Evolutionary conservation across 2,329 filamentous ascomycete genomes (phyloP).

Genomic region (Amauroascus niger): DNA sequence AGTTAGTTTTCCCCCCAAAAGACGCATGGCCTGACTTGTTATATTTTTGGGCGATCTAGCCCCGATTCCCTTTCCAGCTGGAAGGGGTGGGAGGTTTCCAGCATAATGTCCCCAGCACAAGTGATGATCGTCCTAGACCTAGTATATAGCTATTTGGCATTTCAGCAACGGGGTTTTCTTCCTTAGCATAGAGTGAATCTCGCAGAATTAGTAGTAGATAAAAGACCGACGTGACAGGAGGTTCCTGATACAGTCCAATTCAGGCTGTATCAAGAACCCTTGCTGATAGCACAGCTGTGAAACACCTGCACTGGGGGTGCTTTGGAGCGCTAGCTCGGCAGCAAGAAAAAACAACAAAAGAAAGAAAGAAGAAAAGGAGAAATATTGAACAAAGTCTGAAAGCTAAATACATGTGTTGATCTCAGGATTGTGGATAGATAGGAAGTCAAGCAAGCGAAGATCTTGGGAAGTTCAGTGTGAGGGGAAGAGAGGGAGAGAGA

Average conservation of each 20-base stretch:
- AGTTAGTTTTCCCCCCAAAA: not conserved
- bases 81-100: too few species aligned
- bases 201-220: too few species aligned
- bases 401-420: too few species aligned
- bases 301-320: too few species aligned
- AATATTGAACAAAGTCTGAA: not conserved
- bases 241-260: not conserved
- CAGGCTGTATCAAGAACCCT: not conserved
- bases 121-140: not conserved
- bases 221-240: not conserved
- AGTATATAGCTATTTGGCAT: not conserved
- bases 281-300: too few species aligned
- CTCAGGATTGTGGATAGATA: not conserved
- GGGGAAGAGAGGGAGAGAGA: not conserved
- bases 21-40: slow-evolving; percentile 3
- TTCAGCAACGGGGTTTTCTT: not conserved
- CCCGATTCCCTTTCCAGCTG: not conserved
- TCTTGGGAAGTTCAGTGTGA: not conserved
- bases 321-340: not conserved
- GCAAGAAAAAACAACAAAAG: not conserved
- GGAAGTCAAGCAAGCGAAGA: not conserved
- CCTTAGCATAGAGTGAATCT: too few species aligned
- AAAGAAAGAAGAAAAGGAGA: not conserved
- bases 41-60: slow-evolving; percentile 10
- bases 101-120: too few species aligned